A percentile compares a stretch with the other conserved stretches of the same genome.
phyloP scores from a whole-genome alignment of 257 asterid species.

The Catharanthus roseus region DNA sequence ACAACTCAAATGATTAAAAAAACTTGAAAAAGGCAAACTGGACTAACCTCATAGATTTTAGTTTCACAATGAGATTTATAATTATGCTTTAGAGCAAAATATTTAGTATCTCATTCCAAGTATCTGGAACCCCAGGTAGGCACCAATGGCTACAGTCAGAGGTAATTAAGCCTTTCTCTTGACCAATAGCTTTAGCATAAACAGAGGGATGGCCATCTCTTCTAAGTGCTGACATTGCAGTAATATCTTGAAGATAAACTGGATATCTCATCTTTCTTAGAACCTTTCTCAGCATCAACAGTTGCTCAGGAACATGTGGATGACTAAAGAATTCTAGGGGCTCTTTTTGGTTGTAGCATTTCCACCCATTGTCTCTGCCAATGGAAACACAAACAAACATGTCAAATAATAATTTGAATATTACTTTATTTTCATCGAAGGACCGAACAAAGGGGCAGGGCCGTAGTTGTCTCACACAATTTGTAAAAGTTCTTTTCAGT shows the following conservation, averaged over 20 bases:
- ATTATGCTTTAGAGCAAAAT: conserved; percentile 50
- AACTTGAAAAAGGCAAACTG: neutral
- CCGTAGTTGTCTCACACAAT: no score
- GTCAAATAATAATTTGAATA: no score
- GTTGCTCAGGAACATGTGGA: conserved; percentile 45
- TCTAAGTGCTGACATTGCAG: conserved; percentile 51
- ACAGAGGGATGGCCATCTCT: conserved; percentile 88
- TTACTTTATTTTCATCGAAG: no score
- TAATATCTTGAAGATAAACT: conserved; percentile 62
- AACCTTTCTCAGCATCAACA: conserved; percentile 46
- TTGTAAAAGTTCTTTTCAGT: no score
- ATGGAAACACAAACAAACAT: no score
- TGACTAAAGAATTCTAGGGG: conserved; percentile 44
- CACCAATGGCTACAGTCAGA: conserved; percentile 95
- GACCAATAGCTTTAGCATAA: conserved; percentile 45
- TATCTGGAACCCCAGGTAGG: conserved; percentile 89
- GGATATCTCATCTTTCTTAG: conserved; percentile 55
- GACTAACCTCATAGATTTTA: neutral
- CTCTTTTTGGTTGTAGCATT: conserved; percentile 55
- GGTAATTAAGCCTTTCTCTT: conserved; percentile 34
- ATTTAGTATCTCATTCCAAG: conserved; percentile 74
- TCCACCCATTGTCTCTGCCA: conserved; percentile 63
- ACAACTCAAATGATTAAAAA: neutral
- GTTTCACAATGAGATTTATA: neutral
- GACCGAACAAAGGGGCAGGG: no score